Evolutionary conservation across 495 filamentous ascomycete genomes (phyloP), one percentile per base, ranked within the genome.

Genomic region (Penicillium arizonense): DNA sequence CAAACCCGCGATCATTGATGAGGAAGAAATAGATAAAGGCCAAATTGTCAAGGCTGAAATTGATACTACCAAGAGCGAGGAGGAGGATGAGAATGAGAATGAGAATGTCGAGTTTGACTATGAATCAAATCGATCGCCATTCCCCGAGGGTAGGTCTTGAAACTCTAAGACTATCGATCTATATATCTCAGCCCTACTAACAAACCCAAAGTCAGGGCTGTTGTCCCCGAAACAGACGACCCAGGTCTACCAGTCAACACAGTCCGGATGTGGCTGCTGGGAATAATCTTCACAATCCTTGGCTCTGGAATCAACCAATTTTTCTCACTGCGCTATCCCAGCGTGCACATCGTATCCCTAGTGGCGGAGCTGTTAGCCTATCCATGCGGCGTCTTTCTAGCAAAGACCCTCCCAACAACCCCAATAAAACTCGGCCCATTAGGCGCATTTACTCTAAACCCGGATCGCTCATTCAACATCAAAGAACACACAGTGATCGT

Each of bases 401-500:
- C 66, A 8, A 75, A 73, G 26, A 57, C 69, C 21, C 63, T 82
- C 42, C 84, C 85, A 1, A 53, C 69, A 1, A 63, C 56, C 44
- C 68, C 74, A 12, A 65, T 83, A 33, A 69, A 53, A 33, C 72
- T 71, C 2, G 68, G 68, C 1, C 57, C 72, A 4, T 74, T 83
- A 42, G 82, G 82, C 11, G 38, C 74, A 12, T 68, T 67, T 28
- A 76, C 69, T 52, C 71, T 76, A 20, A 86, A 87, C 55, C 84
- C 84, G 1, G 83, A 84, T 4, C 78, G 62, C 13, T 28, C 77
- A 18, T 87, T 88, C 71, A 92, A 94, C 60, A 83, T 89, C 63
- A 93, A 94, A 62, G 89, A 94, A 65, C 89, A 94, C 67, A 85
- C 82, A 44, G 87, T 90, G 63, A 88, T 94, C 52, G 91, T 91